These are phyloP conservation scores for Xylaria bambusicola DNA, from an alignment of 495 filamentous ascomycete genomes.

Conservation along the genomic window DNA sequence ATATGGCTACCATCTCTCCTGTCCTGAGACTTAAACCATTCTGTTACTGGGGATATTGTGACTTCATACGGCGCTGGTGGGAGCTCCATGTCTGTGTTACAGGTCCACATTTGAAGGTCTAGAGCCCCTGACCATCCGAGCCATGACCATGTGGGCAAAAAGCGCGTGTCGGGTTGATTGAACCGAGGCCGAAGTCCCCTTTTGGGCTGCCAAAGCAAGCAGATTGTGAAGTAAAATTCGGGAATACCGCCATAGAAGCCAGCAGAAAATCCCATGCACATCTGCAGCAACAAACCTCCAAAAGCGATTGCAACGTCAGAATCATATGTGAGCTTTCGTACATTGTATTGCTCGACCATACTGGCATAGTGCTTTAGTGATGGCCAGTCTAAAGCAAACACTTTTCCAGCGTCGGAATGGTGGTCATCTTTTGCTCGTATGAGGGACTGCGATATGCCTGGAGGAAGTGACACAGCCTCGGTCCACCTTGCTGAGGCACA, in stretches of 20 bases:
- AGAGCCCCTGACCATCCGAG: conserved; percentile 17
- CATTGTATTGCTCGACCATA: conserved; percentile 18
- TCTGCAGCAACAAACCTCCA: conserved; percentile 13
- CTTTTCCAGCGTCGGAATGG: conserved; percentile 2
- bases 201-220: conserved; percentile 6
- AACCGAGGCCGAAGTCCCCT: neutral
- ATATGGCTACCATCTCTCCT: neutral
- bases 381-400: conserved; percentile 10
- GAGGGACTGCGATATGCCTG: conserved; percentile 17
- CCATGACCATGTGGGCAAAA: conserved; percentile 25
- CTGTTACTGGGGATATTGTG: neutral
- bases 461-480: neutral
- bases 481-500: conserved; percentile 16
- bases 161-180: conserved; percentile 5
- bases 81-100: neutral
- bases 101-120: conserved; percentile 3
- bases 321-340: conserved; percentile 15
- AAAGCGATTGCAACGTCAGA: conserved; percentile 20
- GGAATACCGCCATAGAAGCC: conserved; percentile 23
- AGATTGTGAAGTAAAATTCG: conserved; percentile 14
- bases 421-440: conserved; percentile 9
- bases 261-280: conserved; percentile 11
- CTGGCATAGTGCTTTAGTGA: conserved; percentile 3
- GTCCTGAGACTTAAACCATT: neutral
- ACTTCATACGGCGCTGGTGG: neutral